These are phyloP conservation scores for Cercospora canescens DNA, from an alignment of 2,329 filamentous ascomycete species.

Conservation along the genomic window DNA sequence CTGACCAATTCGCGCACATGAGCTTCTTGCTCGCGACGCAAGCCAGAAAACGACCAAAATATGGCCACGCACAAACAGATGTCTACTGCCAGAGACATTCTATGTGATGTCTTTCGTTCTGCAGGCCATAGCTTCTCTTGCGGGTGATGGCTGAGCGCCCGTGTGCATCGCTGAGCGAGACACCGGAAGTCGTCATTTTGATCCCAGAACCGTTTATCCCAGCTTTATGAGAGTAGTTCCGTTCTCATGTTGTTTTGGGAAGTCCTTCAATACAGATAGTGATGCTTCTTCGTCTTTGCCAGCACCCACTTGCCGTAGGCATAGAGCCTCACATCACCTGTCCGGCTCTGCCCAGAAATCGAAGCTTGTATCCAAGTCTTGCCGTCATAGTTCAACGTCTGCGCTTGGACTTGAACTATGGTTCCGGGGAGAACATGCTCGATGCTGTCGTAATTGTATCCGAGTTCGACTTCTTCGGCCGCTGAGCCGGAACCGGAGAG, in stretches of 20 bases:
- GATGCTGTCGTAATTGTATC: constrained; percentile 17
- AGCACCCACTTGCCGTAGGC: constrained; percentile 20
- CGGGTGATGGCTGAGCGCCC: neutral
- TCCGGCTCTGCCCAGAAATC: constrained; percentile 5
- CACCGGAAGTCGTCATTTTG: neutral
- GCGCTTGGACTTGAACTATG: constrained; percentile 12
- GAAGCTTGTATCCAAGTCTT: constrained; percentile 19
- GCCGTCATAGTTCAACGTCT: constrained; percentile 5
- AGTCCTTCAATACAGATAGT: neutral
- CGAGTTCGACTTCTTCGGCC: constrained; percentile 21
- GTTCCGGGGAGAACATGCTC: constrained; percentile 7
- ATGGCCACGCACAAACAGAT: no score
- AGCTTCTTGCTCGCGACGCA: neutral
- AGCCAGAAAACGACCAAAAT: neutral
- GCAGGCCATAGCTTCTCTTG: neutral
- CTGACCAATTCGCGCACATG: neutral
- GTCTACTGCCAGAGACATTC: no score
- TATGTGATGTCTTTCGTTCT: neutral
- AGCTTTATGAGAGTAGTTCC: neutral
- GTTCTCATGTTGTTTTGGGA: neutral
- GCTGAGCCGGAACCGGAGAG: constrained; percentile 14
- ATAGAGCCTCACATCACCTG: constrained; percentile 4
- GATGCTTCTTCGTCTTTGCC: constrained; percentile 10
- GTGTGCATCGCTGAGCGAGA: neutral
- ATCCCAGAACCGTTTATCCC: no score